Base-by-base conservation (phyloP, 805 yeast species). In the Metschnikowia arizonensis region DNA sequence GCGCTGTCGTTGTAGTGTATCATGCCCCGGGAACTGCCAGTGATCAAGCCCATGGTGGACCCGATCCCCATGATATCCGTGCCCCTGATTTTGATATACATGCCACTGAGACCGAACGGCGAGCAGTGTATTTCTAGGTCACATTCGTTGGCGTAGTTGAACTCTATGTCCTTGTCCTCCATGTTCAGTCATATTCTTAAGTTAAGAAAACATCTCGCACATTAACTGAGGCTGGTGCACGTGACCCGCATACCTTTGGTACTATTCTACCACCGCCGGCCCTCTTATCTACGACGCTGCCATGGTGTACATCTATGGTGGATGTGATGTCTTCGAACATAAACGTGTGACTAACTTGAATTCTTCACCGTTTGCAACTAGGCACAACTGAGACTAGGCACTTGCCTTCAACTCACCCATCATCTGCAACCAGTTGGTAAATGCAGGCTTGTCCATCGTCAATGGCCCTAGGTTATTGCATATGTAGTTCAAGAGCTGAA, bases 91-190 rank as follows among this genome's bases (percentile, higher is more conserved):
- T 74, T 74, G 32, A 77, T 64, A 55, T 76, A 77, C 8, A 76
- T 55, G 11, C 81, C 81, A 29, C 76, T 67, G 17, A 77, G 65
- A 11, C 82, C 82, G 55, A 77, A 77, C 2, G 82, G 81, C 2
- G 81, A 76, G 54, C 81, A 76, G 58, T 77, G 81, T 21, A 76
- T 70, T 50, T 77, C 82, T 19, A 77, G 55, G 29, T 74, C 79
- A 51, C 81, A 76, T 48, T 70, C 74, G 48, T 73, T 73, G 42
- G 79, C 74, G 50, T 65, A 73, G 40, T 68, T 66, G 58, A 74
- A 76, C 31, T 50, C 52, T 30, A 59, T 48, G 24, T 53, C 56
- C 36, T 38, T 19, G 32, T 24, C 36, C n/a, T 32, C 36, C 36
- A 32, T 40, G 34, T 38, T 28, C 26, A 10, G 12, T 14, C 21